Evolutionary conservation across 768 basidiomycete genomes (phyloP).

Genomic region (Lepiota subincarnata): DNA sequence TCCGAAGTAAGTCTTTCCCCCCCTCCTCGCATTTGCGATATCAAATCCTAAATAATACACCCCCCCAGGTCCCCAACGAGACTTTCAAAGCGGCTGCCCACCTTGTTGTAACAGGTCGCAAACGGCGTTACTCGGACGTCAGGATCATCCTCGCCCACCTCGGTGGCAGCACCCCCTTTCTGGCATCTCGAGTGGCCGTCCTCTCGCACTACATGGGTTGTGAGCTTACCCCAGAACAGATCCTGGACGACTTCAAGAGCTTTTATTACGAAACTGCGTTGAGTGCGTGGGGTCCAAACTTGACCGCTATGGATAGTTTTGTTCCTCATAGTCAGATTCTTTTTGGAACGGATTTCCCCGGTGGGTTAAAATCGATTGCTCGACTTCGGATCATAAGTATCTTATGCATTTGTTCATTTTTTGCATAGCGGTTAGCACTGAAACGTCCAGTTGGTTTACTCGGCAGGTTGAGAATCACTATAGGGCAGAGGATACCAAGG

Average conservation of each 20-base stretch:
- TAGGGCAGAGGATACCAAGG: slow-evolving; percentile 23
- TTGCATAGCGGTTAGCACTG: slow-evolving; percentile 48
- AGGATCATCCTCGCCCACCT: slow-evolving; percentile 71
- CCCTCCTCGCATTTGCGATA: neutral
- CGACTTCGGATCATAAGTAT: neutral
- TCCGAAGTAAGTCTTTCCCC: slow-evolving; percentile 52
- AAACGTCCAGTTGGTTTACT: slow-evolving; percentile 61
- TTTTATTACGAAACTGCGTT: slow-evolving; percentile 78
- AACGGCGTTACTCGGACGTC: slow-evolving; percentile 54
- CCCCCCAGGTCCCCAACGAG: slow-evolving; percentile 67
- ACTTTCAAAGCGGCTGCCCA: slow-evolving; percentile 81
- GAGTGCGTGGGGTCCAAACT: slow-evolving; percentile 49
- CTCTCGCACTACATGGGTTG: slow-evolving; percentile 72
- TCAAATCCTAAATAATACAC: neutral
- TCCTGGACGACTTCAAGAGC: slow-evolving; percentile 61
- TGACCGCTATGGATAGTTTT: slow-evolving; percentile 49
- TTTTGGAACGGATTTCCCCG: slow-evolving; percentile 77
- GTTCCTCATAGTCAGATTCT: slow-evolving; percentile 48
- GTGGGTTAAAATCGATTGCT: slow-evolving; percentile 32
- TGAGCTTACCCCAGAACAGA: slow-evolving; percentile 55
- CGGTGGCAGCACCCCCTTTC: slow-evolving; percentile 63
- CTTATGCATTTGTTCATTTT: neutral
- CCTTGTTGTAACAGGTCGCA: slow-evolving; percentile 66
- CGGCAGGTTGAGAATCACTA: slow-evolving; percentile 48
- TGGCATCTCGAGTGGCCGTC: slow-evolving; percentile 66